Evolutionary conservation across 306 rosid genomes (phyloP), one percentile per base, ranked within the genome.

Genomic region (Quercus engelmannii): DNA sequence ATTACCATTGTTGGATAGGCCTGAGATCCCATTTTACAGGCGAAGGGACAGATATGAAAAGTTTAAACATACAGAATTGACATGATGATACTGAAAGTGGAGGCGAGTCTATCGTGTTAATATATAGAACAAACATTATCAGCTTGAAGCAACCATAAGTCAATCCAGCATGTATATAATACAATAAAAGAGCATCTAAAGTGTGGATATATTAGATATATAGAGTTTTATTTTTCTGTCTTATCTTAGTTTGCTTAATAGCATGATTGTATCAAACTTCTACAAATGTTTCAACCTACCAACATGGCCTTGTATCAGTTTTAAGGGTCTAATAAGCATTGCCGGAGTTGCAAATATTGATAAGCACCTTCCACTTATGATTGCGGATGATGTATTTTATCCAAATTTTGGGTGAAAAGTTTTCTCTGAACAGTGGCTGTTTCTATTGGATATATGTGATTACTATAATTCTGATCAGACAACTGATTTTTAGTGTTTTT

Each of bases 1-100:
- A 95, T 81, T 95, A 95, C 89, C 96, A 83, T 63, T 92, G 99
- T 76, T 95, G 99, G 99, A 91, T 87, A 55, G 98, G 99, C 52
- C 70, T 92, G 74, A 83, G 80, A 73, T 92, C 99, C 30, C 99
- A 92, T 89, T 94, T 92, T 46, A 46, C 87, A 25, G 43, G 0
- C 4, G 74, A 74, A 12, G 75, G 43, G 51, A 28, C 74, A 56
- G 21, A 77, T 55, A 83, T 25, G 17, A 2, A 62, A 72, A 75
- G 13, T 55, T 15, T 57, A 49, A 78, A 58, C 75, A 19, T 56
- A 35, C 80, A 71, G 69, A 81, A 76, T 61, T 81, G 38, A 15
- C 8, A 68, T 12, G 74, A 30, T 26, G 73, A 30, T 73, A n/a
- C 59, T 69, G 64, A 43, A 76, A 68, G 71, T 35, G 57, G 74